Base-by-base conservation (phyloP, 495 filamentous ascomycete genomes). In the Rostrohypoxylon terebratum region DNA sequence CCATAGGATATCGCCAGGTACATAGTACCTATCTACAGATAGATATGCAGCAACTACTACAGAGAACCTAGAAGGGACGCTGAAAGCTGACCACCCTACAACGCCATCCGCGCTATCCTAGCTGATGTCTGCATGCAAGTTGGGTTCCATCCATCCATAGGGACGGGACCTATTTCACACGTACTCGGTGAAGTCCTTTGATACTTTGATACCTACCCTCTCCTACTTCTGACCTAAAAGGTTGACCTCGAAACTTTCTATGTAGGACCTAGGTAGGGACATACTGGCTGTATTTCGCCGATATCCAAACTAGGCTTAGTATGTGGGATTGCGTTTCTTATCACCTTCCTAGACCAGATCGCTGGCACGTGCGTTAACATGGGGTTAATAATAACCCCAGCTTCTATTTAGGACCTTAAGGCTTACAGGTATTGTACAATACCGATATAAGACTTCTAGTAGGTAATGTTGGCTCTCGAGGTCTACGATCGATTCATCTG, bases 321-420 rank as follows among this genome's bases (percentile, higher is more conserved):
- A 47, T 51, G 13, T 45, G 23, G 21, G 48, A 34, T 45, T 21
- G 34, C 38, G 5, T 44, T n/a, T 34, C 45, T 44, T 60, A 45
- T 60, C 57, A 68, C 64, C 64, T 68, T 68, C 64, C 64, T 68
- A 68, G 60, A 68, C 13, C 1, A 33, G 64, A n/a, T 42, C 45
- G 18, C 33, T 68, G 36, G 23, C 64, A 57, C 64, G 55, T 57
- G 64, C 64, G 21, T 34, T 9, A 23, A 42, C 34, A 36, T 20
- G 51, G 28, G 31, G 51, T 31, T 55, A 20, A 3, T 23, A 20
- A 36, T 36, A n/a, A 11, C 23, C 48, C 48, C 31, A 31, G 48
- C 9, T 53, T 31, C 4, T 25, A 14, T 4, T 21, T 8, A 11
- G 6, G 40, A 2, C 16, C n/a, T n/a, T n/a, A n/a, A n/a, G n/a